These are phyloP conservation scores for Cronartium quercuum DNA, from an alignment of 1,284 basidiomycete genomes.

Conservation along the genomic window DNA sequence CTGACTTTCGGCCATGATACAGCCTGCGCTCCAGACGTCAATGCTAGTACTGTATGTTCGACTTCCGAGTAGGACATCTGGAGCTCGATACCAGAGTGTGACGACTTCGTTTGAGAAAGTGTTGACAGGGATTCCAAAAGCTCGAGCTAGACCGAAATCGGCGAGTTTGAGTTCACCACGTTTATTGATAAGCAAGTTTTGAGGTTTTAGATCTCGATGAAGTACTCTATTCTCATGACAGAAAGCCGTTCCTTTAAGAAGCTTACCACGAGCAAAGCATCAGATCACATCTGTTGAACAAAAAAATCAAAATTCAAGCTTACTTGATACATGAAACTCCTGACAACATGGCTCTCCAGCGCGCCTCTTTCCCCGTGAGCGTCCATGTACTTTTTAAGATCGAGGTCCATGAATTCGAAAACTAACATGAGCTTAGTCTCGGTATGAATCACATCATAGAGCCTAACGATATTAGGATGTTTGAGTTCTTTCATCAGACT, in stretches of 20 bases:
- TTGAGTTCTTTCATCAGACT: conserved; percentile 95
- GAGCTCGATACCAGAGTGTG: conserved; percentile 98
- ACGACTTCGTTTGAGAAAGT: conserved; percentile 93
- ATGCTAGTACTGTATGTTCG: conserved; percentile 97
- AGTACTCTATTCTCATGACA: conserved; percentile 98
- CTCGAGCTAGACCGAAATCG: conserved; percentile 60
- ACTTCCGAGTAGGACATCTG: conserved; percentile 93
- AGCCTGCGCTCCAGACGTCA: conserved; percentile 98
- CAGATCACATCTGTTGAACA: neutral
- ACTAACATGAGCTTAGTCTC: conserved; percentile 97
- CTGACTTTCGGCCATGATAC: conserved; percentile 80
- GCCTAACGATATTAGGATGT: conserved; percentile 87
- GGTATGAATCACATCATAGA: conserved; percentile 85
- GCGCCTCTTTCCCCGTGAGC: conserved; percentile 92
- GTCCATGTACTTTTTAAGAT: conserved; percentile 99
- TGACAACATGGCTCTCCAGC: conserved; percentile 83
- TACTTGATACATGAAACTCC: conserved; percentile 68
- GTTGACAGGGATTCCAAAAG: conserved; percentile 91
- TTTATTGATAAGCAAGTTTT: conserved; percentile 94
- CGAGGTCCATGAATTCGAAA: conserved; percentile 97
- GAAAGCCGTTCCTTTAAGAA: conserved; percentile 94
- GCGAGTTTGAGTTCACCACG: conserved; percentile 95
- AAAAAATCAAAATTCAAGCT: neutral
- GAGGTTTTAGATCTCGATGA: conserved; percentile 94
- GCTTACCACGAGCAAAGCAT: conserved; percentile 91